These are phyloP conservation scores for Tubosaeta sp. DNA, from an alignment of 768 basidiomycete species.

Conservation along the genomic window DNA sequence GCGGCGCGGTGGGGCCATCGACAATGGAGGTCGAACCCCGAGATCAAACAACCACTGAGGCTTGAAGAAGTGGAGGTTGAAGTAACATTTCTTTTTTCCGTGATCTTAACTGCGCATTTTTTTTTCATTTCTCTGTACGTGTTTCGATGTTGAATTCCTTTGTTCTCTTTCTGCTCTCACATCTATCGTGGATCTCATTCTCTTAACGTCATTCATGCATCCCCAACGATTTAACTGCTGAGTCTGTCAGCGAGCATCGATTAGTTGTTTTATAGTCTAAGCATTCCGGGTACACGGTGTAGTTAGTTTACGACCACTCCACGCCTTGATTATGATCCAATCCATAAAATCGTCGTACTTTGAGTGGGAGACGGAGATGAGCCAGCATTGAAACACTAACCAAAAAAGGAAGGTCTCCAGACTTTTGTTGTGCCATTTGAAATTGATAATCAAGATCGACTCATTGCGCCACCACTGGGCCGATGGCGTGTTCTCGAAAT, in stretches of 20 bases:
- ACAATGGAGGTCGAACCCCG: slow-evolving; percentile 15
- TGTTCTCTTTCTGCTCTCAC: slow-evolving; percentile 6
- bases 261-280: slow-evolving; percentile 21
- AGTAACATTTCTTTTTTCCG: background rate
- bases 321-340: slow-evolving; percentile 20
- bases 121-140: slow-evolving; percentile 3
- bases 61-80: slow-evolving; percentile 9
- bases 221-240: slow-evolving; percentile 5
- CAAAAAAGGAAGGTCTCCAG: slow-evolving; percentile 3
- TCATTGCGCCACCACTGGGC: background rate
- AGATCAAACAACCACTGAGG: slow-evolving; percentile 3
- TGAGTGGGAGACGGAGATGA: slow-evolving; percentile 9
- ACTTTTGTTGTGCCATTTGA: slow-evolving; percentile 14
- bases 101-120: slow-evolving; percentile 8
- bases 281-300: slow-evolving; percentile 6
- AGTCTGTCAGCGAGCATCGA: slow-evolving; percentile 7
- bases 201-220: slow-evolving; percentile 12
- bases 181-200: slow-evolving; percentile 15
- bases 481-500: slow-evolving; percentile 3
- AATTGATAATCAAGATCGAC: slow-evolving; percentile 20
- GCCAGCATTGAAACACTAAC: background rate
- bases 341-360: slow-evolving; percentile 1
- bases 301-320: slow-evolving; percentile 22
- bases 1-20: slow-evolving; percentile 30
- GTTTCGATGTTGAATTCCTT: background rate